Conservation (phyloP, 768 basidiomycete species). For the Fibroporia radiculosa region DNA sequence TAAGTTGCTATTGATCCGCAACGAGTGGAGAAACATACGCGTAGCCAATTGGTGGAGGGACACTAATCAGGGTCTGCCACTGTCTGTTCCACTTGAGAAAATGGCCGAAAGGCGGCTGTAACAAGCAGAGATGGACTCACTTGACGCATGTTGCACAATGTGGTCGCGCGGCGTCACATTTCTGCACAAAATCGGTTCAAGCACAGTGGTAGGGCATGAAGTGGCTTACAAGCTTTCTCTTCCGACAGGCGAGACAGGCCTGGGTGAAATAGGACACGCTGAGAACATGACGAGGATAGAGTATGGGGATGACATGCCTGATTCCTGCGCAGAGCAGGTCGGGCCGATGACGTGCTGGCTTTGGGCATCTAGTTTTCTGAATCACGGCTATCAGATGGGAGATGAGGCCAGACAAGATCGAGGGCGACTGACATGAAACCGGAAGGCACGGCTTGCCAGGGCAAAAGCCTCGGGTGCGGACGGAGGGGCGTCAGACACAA, state of each 20-base stretch:
- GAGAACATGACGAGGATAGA: slow-evolving; percentile 8
- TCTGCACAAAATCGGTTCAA: slow-evolving; percentile 34
- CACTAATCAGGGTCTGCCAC: slow-evolving; percentile 76
- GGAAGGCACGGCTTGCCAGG: too few species aligned
- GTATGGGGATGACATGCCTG: slow-evolving; percentile 38
- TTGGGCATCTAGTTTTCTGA: slow-evolving; percentile 55
- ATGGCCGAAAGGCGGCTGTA: neutral
- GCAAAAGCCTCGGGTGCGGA: too few species aligned
- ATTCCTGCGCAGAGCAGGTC: slow-evolving; percentile 70
- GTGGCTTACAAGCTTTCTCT: slow-evolving; percentile 69
- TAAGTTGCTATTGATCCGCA: slow-evolving; percentile 6
- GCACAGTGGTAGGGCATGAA: neutral
- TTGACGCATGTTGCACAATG: slow-evolving; percentile 82
- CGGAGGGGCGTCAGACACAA: too few species aligned
- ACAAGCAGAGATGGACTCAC: slow-evolving; percentile 33
- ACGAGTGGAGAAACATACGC: slow-evolving; percentile 42
- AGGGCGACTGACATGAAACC: too few species aligned
- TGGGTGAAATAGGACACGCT: slow-evolving; percentile 20
- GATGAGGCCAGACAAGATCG: neutral
- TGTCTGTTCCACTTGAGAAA: slow-evolving; percentile 38
- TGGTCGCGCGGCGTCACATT: slow-evolving; percentile 84
- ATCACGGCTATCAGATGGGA: slow-evolving; percentile 1
- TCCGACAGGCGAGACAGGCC: slow-evolving; percentile 80
- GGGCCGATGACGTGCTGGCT: slow-evolving; percentile 37
- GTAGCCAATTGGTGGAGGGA: slow-evolving; percentile 80